A percentile compares a stretch with the other conserved stretches of the same genome.
Evolutionary conservation across 1,139 yeast species (phyloP).

Genomic region (Pichia norvegensis): DNA sequence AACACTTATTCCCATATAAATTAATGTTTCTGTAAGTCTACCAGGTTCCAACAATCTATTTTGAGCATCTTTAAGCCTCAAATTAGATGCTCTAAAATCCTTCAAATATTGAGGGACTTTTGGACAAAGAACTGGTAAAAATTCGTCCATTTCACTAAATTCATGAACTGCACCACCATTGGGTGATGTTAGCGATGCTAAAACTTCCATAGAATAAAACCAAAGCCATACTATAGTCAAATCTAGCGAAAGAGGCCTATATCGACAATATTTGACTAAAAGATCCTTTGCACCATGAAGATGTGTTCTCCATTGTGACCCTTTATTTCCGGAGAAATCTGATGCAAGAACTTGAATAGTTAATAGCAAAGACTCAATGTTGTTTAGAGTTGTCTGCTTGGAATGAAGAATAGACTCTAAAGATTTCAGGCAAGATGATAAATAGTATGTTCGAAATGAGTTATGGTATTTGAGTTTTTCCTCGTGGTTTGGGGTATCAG

Average conservation of each 20-base stretch:
- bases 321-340: constrained; percentile 45
- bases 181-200: constrained; percentile 49
- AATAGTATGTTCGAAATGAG: constrained; percentile 41
- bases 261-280: constrained; percentile 39
- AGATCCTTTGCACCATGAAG: constrained; percentile 58
- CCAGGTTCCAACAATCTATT: constrained; percentile 15
- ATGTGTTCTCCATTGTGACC: constrained; percentile 60
- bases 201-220: constrained; percentile 53
- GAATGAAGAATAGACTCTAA: constrained; percentile 35
- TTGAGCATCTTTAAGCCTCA: constrained; percentile 12
- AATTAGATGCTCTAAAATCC: constrained; percentile 3
- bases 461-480: constrained; percentile 32
- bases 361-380: constrained; percentile 50
- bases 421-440: constrained; percentile 45
- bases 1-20: constrained; percentile 24
- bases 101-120: constrained; percentile 8
- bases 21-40: constrained; percentile 18
- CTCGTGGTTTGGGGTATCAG: constrained; percentile 10
- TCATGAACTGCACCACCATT: constrained; percentile 49
- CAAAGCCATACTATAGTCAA: constrained; percentile 51
- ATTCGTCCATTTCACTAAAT: constrained; percentile 42
- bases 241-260: constrained; percentile 27
- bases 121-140: constrained; percentile 27
- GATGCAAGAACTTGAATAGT: constrained; percentile 53
- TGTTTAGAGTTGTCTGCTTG: constrained; percentile 35